Conservation (phyloP, 2,329 filamentous ascomycete species). For the Diaporthe nobilis region DNA sequence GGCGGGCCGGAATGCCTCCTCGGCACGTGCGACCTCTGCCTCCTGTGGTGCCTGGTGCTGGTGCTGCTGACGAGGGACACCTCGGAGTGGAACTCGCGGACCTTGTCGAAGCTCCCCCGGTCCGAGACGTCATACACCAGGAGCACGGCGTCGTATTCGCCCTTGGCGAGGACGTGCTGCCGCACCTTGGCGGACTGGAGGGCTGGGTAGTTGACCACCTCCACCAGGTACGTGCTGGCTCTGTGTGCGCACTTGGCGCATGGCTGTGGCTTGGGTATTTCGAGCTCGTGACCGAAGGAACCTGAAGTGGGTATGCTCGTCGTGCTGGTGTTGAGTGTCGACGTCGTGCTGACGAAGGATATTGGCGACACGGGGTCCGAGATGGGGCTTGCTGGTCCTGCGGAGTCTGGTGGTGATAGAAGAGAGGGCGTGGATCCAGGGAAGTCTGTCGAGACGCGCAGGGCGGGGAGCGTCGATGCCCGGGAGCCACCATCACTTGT, state of each 20-base stretch:
- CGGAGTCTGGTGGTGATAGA: constrained; percentile 36
- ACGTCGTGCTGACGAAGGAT: constrained; percentile 14
- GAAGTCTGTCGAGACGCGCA: neutral
- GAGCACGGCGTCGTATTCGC: constrained; percentile 49
- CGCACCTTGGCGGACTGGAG: constrained; percentile 45
- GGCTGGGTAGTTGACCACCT: constrained; percentile 49
- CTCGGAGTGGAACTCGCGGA: constrained; percentile 44
- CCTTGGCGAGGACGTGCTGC: constrained; percentile 43
- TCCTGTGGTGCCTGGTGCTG: constrained; percentile 33
- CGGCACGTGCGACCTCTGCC: constrained; percentile 34
- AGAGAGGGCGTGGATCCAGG: neutral
- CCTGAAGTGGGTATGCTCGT: constrained; percentile 11
- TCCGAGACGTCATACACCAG: constrained; percentile 49
- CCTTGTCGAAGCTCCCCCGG: constrained; percentile 45
- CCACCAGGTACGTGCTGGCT: constrained; percentile 47
- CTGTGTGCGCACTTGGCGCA: constrained; percentile 42
- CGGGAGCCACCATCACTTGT: constrained; percentile 8
- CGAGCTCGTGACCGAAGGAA: neutral
- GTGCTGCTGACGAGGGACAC: constrained; percentile 40
- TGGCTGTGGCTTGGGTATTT: neutral
- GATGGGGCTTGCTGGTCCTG: constrained; percentile 43
- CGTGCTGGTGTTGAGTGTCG: constrained; percentile 18
- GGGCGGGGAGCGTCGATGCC: constrained; percentile 2
- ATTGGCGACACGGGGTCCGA: constrained; percentile 22
- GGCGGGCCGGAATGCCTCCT: neutral